These are phyloP conservation scores for Pistacia vera DNA, from an alignment of 345 rosid species.

Conservation along the genomic window DNA sequence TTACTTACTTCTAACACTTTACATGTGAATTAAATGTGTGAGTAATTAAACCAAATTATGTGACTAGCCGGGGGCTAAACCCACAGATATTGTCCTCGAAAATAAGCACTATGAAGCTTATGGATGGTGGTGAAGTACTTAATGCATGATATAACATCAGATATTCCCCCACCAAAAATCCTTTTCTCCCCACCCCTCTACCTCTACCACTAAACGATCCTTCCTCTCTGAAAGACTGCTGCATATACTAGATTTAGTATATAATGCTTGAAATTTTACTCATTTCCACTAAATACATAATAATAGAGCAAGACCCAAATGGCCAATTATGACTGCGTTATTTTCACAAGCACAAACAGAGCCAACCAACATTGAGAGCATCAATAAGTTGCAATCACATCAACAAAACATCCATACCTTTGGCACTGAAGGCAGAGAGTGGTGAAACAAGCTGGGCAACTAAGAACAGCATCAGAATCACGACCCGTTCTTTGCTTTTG, in stretches of 20 bases:
- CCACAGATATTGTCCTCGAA: not conserved
- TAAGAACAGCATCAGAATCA: slow-evolving; percentile 74
- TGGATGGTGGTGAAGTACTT: not conserved
- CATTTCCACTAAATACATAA: too few relatives aligned
- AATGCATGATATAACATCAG: not conserved
- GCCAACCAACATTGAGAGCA: not conserved
- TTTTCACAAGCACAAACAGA: not conserved
- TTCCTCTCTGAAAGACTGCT: too few relatives aligned
- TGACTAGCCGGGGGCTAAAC: not conserved
- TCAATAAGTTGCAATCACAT: not conserved
- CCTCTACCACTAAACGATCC: too few relatives aligned
- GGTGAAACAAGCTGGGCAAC: slow-evolving; percentile 90
- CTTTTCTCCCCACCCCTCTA: not conserved
- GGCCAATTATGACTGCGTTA: not conserved
- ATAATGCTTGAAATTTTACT: too few relatives aligned
- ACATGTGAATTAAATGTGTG: too few relatives aligned
- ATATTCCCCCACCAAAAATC: not conserved
- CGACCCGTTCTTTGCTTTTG: slow-evolving; percentile 52
- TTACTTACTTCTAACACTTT: not conserved
- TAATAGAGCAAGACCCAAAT: not conserved
- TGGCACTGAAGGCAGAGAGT: slow-evolving; percentile 79
- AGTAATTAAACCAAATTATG: not conserved
- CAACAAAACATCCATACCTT: slow-evolving; percentile 43
- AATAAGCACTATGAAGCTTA: not conserved
- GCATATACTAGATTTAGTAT: too few relatives aligned